Evolutionary conservation across 441 rosid species (phyloP).

Genomic region (Gossypium gossypioides): DNA sequence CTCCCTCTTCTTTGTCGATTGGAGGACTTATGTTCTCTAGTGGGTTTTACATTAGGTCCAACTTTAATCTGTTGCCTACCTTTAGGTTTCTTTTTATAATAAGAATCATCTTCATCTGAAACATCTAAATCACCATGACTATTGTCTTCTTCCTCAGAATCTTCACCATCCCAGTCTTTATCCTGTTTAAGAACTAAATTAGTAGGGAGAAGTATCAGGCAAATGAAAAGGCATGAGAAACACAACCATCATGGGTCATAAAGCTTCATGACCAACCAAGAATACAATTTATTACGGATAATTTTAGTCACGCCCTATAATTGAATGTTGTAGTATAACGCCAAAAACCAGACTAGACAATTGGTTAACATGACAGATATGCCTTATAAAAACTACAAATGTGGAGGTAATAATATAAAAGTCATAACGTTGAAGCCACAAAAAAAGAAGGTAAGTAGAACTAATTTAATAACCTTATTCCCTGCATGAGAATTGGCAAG

Average conservation of each 20-base stretch:
- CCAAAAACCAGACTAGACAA: not conserved
- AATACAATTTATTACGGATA: not conserved
- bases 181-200: conserved; percentile 32
- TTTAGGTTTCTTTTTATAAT: conserved; percentile 51
- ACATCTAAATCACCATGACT: conserved; percentile 56
- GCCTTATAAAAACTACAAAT: not conserved
- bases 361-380: not conserved
- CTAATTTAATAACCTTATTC: conserved; percentile 43
- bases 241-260: not conserved
- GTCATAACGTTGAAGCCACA: not conserved
- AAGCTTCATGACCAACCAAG: not conserved
- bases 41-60: conserved; percentile 38
- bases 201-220: conserved; percentile 6
- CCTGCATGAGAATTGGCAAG: conserved; percentile 28
- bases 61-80: conserved; percentile 54
- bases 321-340: not conserved
- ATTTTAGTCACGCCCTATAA: not conserved
- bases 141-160: conserved; percentile 63
- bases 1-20: conserved; percentile 57
- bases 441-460: conserved; percentile 1
- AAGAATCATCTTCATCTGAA: conserved; percentile 70
- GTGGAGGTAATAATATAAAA: not conserved
- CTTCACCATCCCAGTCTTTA: conserved; percentile 73
- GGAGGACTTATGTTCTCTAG: conserved; percentile 43
- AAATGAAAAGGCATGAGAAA: conserved; percentile 2